Base-by-base conservation (phyloP, 192 early-diverging fungal species). In the Podila horticola region DNA sequence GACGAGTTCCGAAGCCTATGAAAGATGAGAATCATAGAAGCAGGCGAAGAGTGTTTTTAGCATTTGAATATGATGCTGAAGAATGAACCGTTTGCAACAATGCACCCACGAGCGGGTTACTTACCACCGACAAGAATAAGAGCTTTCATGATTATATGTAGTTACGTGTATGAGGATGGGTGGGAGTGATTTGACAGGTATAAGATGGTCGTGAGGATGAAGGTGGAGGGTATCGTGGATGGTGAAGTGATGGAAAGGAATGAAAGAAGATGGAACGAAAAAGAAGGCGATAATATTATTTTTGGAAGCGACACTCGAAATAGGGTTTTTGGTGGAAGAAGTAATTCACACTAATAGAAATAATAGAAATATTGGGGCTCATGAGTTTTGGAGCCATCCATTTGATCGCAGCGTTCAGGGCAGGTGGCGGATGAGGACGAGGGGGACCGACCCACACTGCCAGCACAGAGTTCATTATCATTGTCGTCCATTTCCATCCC, bases 1-100 rank as follows among this genome's bases (percentile, higher is more conserved):
- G 92, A 83, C 98, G 94, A 59, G 98, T 99, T 75, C 98, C 98
- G 84, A 97, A 99, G 62, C 98, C 95, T 95, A 67, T 28, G 7
- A 26, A 33, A 62, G 19, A 15, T 31, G 59, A 28, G 19, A 34
- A 30, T 24, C 15, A 34, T n/a, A 41, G 19, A 31, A 26, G 67
- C 20, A 30, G 69, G 7, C 5, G 68, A 49, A 10, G 29, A 29
- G 33, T 57, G 55, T 58, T 34, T 30, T 45, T 12, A 45, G 41
- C 15, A 13, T 45, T 22, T 49, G 48, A 51, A 38, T 4, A 30
- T 36, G 49, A 58, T 4, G 30, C 51, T 52, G 24, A 38, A 31
- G 60, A 38, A 22, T 28, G 50, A 24, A 55, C 8, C 13, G 15
- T 10, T 24, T 51, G 13, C 49, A 63, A 8, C 3, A 8, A 9